Conservation (phyloP, 768 basidiomycete species). For the Gymnopilus dilepis region DNA sequence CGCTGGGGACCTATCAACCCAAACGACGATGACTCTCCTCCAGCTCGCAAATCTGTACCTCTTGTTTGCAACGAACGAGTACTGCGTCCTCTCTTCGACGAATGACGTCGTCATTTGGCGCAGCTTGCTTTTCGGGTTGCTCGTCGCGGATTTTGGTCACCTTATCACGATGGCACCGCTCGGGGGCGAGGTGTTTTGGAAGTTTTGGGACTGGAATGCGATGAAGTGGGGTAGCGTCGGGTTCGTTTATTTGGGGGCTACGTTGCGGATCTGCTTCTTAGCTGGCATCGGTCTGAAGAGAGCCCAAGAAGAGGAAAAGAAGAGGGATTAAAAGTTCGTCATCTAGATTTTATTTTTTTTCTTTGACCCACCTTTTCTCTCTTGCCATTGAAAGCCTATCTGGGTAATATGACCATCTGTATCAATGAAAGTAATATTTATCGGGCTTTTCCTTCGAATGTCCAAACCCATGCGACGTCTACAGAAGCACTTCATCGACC, state of each 20-base stretch:
- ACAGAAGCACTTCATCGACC: no score
- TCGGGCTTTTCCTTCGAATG: no score
- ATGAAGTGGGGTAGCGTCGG: conserved; percentile 62
- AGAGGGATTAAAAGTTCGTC: no score
- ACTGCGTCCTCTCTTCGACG: conserved; percentile 52
- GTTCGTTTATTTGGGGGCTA: conserved; percentile 54
- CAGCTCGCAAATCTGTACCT: conserved; percentile 58
- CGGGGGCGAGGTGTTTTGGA: conserved; percentile 47
- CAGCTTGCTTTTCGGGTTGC: conserved; percentile 45
- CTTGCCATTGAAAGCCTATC: no score
- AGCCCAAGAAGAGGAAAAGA: neutral
- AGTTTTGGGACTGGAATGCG: conserved; percentile 53
- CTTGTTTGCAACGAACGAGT: conserved; percentile 55
- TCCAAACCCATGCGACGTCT: no score
- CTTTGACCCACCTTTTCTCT: no score
- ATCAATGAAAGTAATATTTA: no score
- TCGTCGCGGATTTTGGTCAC: conserved; percentile 57
- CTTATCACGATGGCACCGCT: conserved; percentile 49
- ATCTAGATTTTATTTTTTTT: no score
- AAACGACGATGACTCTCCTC: conserved; percentile 45
- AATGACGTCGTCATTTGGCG: conserved; percentile 46
- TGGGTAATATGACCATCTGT: no score
- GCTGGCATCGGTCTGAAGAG: conserved; percentile 17
- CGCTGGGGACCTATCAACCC: conserved; percentile 20
- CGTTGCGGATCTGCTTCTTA: conserved; percentile 46